phyloP scores from a whole-genome alignment of 2,329 filamentous ascomycete genomes.

The Trichoderma sp. region DNA sequence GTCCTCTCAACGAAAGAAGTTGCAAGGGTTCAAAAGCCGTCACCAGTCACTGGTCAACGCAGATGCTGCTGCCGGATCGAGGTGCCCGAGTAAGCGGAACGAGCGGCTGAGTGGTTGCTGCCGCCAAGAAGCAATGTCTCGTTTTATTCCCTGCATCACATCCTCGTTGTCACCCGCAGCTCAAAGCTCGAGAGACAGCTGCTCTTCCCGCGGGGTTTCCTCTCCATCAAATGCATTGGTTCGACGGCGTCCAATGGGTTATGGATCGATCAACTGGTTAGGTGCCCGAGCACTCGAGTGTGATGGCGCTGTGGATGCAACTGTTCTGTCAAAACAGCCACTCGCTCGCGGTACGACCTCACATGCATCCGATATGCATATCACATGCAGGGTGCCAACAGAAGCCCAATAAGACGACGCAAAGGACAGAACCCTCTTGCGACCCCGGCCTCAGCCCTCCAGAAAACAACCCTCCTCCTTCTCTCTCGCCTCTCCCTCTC shows the following conservation, averaged over 20 bases:
- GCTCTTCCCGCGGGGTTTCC: neutral
- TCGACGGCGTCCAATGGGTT: neutral
- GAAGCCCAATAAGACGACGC: neutral
- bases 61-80: neutral
- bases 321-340: neutral
- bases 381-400: conserved; percentile 17
- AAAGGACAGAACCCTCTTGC: neutral
- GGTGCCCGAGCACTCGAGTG: neutral
- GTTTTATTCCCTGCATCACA: neutral
- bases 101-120: neutral
- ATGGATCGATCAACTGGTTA: too few relatives aligned
- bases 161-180: neutral
- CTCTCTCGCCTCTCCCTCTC: neutral
- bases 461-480: neutral
- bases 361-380: conserved; percentile 13
- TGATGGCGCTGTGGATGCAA: neutral
- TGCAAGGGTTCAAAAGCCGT: neutral
- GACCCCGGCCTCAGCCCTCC: conserved; percentile 11
- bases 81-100: conserved; percentile 3
- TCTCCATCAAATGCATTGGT: neutral
- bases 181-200: neutral
- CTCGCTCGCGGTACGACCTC: conserved; percentile 3
- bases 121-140: neutral
- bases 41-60: neutral
- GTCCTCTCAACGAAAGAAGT: neutral